Base-by-base conservation (phyloP, 345 rosid species). In the Eucalyptus sp. region DNA sequence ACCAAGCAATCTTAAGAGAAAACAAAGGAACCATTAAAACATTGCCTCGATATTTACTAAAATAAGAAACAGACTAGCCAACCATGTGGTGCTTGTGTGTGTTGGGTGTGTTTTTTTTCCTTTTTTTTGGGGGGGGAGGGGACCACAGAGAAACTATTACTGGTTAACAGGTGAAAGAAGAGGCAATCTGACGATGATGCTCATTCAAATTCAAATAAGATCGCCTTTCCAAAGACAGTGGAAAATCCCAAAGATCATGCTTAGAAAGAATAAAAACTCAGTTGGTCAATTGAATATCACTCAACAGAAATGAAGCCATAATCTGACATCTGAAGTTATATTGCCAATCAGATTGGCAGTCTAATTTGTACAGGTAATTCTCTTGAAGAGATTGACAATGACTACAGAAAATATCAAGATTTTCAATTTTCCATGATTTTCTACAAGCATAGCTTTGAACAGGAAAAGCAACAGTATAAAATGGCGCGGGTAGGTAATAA, bases 1-100 rank as follows among this genome's bases (percentile, higher is more conserved):
- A 92, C 99, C 99, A 98, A 87, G 99, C 96, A 90, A 93, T 94
- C 99, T 98, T 93, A 88, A 93, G 86, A 87, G 62, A 46, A 27
- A 31, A 20, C 29, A 89, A 31, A 87, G 31, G 49, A 79, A 41
- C 56, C 49, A 22, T 62, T 5, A 87, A 22, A 44, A 87, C 20
- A 49, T 5, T 43, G 46, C 51, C 46, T 89, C 5, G 11, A 58
- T 46, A 62, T 60, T 41, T 48, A 46, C 76, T 29, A 37, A 87
- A 43, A 48, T 62, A 29, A 80, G 43, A 49, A 16, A 66, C 7
- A 49, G 52, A 62, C 31, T 18, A 31, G 79, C 58, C 49, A 17
- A 80, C 87, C 15, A 44, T 11, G 49, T 44, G 48, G 62, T 49
- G 18, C 6, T 52, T 58, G 56, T 25, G 86, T 31, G 27, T 29